Percentiles rank a stretch among this genome's conserved stretches.
Evolutionary conservation across 1,139 yeast species (phyloP).

Genomic region (Kluyveromyces marxianus): DNA sequence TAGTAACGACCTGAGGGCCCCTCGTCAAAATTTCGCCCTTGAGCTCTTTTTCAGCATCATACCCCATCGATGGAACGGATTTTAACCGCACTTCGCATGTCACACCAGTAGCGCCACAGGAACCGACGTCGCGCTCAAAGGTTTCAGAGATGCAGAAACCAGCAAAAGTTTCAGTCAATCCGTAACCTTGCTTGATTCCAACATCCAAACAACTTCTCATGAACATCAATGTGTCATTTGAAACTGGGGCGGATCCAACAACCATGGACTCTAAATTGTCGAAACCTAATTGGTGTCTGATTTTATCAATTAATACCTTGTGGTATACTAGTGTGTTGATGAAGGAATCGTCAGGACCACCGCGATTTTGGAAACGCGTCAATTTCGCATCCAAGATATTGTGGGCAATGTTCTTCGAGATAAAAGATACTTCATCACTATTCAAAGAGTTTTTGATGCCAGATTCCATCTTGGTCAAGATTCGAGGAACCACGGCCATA

Average conservation of each 20-base stretch:
- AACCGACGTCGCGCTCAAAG: constrained; percentile 45
- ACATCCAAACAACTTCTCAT: constrained; percentile 54
- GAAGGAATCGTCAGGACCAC: constrained; percentile 30
- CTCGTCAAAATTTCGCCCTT: constrained; percentile 57
- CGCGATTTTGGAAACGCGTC: constrained; percentile 31
- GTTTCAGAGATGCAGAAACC: constrained; percentile 44
- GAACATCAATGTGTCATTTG: constrained; percentile 51
- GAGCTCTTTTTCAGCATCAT: constrained; percentile 40
- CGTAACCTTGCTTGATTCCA: constrained; percentile 67
- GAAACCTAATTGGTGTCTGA: constrained; percentile 52
- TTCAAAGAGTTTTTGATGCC: constrained; percentile 37
- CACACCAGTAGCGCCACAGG: constrained; percentile 54
- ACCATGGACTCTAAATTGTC: constrained; percentile 39
- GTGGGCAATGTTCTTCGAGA: constrained; percentile 31
- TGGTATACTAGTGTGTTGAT: constrained; percentile 36
- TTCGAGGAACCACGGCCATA: constrained; percentile 57
- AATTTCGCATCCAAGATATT: constrained; percentile 34
- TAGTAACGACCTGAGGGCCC: constrained; percentile 58
- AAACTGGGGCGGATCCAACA: constrained; percentile 73
- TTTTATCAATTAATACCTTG: constrained; percentile 40
- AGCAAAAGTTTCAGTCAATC: constrained; percentile 69
- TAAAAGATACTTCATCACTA: constrained; percentile 19
- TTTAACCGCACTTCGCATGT: constrained; percentile 51
- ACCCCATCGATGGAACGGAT: constrained; percentile 64
- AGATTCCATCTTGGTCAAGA: constrained; percentile 55